Evolutionary conservation across 2,329 filamentous ascomycete genomes (phyloP).

Genomic region (Hymenoscyphus salicellus): DNA sequence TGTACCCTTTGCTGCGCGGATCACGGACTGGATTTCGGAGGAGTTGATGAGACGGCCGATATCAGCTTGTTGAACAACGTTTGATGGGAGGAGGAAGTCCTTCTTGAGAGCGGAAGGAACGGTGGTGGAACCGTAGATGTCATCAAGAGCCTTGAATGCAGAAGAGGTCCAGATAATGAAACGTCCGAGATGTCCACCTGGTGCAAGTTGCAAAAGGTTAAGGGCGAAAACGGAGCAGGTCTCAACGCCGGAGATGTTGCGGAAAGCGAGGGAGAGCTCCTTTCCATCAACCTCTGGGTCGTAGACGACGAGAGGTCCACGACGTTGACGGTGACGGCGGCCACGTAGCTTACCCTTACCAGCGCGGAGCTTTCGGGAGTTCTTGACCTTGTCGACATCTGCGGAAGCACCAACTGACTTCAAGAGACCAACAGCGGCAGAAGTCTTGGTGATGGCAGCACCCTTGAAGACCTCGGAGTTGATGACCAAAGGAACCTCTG

Average conservation of each 20-base stretch:
- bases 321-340: conserved; percentile 95
- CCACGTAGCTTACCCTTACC: conserved; percentile 99
- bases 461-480: conserved; percentile 85
- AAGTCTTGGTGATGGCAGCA: conserved; percentile 80
- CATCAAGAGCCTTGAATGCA: conserved; percentile 94
- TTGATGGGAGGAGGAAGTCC: conserved; percentile 95
- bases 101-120: conserved; percentile 91
- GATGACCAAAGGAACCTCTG: conserved; percentile 95
- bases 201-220: conserved; percentile 98
- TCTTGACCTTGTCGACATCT: conserved; percentile 93
- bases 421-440: conserved; percentile 80
- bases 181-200: conserved; percentile 96
- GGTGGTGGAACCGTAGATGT: conserved; percentile 93
- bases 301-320: conserved; percentile 96
- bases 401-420: conserved; percentile 85
- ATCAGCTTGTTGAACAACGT: conserved; percentile 90
- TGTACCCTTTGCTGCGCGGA: conserved; percentile 86
- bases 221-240: conserved; percentile 88
- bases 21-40: conserved; percentile 94
- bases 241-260: conserved; percentile 98
- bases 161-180: conserved; percentile 99
- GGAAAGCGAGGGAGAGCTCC: conserved; percentile 90
- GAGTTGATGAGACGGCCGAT: conserved; percentile 98
- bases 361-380: conserved; percentile 92
- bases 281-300: conserved; percentile 93